Evolutionary conservation across 78 protist species (phyloP), one percentile per base, ranked within the genome.

Genomic region (Dictyostelium citrinum): DNA sequence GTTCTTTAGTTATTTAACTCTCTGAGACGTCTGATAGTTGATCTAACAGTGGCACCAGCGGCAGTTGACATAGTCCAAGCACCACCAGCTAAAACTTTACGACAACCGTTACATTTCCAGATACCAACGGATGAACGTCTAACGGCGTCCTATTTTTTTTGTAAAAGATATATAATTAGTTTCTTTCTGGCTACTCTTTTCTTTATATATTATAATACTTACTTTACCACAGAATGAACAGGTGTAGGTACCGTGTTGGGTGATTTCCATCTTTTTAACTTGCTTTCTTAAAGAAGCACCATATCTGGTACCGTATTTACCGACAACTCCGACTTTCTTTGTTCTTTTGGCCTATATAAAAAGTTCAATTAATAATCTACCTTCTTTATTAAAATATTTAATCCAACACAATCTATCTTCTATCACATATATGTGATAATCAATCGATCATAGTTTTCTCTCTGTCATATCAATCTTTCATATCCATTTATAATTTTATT

Each of bases 261-360:
- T 81, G 88, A 97, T 81, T 82, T 98, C 99, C 64, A 97, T 96
- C 98, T 98, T 98, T 97, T 98, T 98, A 64, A n/a, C 45, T 88
- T 90, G 97, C 97, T 99, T 99, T 31, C 99, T 80, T 58, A 98
- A 97, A 46, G 99, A 96, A 29, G 99, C 96, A 97, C 99, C 99
- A 82, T 99, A 99, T n/a, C 99, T 96, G 90, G 99, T 93, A 75
- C 99, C 99, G 98, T 98, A 99, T 97, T 98, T 98, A 58, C 99
- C 99, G 71, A 94, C 97, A 70, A 99, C 92, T 37, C 99, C 99
- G 90, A 98, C 99, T 97, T 99, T 99, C 97, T 97, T 96, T 2
- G 99, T 99, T 80, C 98, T 98, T 96, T 99, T 98, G 79, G 98
- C 97, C 99, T 96, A 61, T 61, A 24, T 24, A 24, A 61, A 61